These are phyloP conservation scores for Sugiyamaella paludigena DNA, from an alignment of 1,139 yeast genomes.

Conservation along the genomic window DNA sequence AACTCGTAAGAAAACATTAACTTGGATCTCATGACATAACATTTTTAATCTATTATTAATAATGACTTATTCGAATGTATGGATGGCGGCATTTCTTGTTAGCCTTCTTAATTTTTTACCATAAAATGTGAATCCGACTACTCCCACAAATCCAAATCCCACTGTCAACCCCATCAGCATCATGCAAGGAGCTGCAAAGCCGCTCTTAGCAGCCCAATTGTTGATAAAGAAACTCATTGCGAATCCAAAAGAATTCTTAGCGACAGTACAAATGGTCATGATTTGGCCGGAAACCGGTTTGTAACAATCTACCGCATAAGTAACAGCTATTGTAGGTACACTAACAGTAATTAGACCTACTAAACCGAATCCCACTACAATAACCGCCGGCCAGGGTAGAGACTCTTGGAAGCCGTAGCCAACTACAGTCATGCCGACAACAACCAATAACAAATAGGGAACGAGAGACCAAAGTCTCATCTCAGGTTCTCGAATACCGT, in stretches of 20 bases:
- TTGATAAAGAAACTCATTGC: slow-evolving; percentile 2
- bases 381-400: neutral
- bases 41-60: neutral
- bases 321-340: slow-evolving; percentile 1
- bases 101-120: neutral
- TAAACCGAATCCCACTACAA: neutral
- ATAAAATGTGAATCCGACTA: neutral
- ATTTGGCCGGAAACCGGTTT: slow-evolving; percentile 1
- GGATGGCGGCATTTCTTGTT: neutral
- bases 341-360: slow-evolving; percentile 2
- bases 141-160: neutral
- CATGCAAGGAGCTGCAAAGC: neutral
- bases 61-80: neutral
- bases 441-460: neutral
- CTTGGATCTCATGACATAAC: too few species aligned
- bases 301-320: slow-evolving; percentile 4
- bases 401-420: neutral
- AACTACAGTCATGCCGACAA: neutral
- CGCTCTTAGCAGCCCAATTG: neutral
- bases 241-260: slow-evolving; percentile 2
- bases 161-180: slow-evolving; percentile 1
- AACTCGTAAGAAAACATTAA: neutral
- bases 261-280: slow-evolving; percentile 2
- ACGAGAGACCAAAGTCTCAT: slow-evolving; percentile 9
- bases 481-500: slow-evolving; percentile 14